Conservation (phyloP, 768 basidiomycete species). For the Sporobolomyces pararoseus region DNA sequence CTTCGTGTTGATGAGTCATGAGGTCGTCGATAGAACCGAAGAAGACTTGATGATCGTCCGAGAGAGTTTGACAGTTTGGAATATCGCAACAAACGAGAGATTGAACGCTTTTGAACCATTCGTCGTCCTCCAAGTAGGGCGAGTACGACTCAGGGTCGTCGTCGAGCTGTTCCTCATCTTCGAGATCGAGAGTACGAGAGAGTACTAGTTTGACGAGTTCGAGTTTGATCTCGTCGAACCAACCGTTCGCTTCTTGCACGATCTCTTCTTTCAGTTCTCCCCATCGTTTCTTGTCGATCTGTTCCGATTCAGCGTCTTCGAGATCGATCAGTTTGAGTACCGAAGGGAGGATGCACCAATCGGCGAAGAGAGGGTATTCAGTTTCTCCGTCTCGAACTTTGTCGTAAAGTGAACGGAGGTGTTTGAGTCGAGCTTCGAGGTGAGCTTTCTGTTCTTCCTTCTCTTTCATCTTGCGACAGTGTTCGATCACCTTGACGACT, state of each 20-base stretch:
- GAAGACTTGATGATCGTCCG: neutral
- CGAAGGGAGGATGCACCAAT: neutral
- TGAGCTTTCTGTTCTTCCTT: neutral
- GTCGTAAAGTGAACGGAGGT: neutral
- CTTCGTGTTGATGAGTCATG: constrained; percentile 6
- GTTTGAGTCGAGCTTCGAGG: neutral
- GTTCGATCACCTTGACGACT: constrained; percentile 5
- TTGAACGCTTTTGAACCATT: neutral
- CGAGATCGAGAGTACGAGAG: neutral
- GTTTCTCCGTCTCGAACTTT: neutral
- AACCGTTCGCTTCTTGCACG: neutral
- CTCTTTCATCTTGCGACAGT: neutral
- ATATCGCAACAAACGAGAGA: constrained; percentile 10
- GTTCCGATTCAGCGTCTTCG: neutral
- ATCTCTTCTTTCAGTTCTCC: neutral
- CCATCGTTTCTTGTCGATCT: neutral
- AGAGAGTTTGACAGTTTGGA: neutral
- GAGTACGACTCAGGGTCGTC: neutral
- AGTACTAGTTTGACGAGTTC: neutral
- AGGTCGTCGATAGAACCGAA: neutral
- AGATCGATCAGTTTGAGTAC: neutral
- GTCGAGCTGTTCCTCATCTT: neutral
- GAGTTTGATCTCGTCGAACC: neutral
- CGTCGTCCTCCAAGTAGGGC: neutral
- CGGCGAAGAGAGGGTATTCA: constrained; percentile 1